Evolutionary conservation across 257 asterid species (phyloP), one percentile per base, ranked within the genome.

Genomic region (Capsicum chinense): DNA sequence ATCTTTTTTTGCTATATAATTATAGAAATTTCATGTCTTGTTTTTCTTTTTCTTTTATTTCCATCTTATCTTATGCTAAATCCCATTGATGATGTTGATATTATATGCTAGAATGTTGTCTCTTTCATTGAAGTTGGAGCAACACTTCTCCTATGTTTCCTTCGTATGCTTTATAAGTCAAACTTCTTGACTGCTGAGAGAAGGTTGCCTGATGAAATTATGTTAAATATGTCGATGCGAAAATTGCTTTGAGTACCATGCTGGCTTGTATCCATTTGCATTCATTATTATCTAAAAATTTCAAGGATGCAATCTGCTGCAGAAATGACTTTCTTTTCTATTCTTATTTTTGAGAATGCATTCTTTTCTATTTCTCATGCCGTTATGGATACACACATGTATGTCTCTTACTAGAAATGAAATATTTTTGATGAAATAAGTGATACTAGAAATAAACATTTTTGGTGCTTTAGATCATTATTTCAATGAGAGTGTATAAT

Each of bases 61-160:
- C 64, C 48, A 52, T 76, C 48, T 52, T 76, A 54, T 26, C 48
- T 52, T 52, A 13, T 26, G 48, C 26, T 54, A 54, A 54, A 76
- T 76, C 81, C 81, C 81, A 76, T 76, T 76, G 5, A 76, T 52
- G 48, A 52, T 54, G 63, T 63, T 76, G 81, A 76, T 21, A 74
- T 52, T 76, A 0, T 76, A 14, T 5, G 5, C 64, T 76, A 17
- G 44, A 39, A 39, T 76, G 81, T 52, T 76, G 81, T 26, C 63
- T 26, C 7, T 76, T 52, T 54, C 26, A 9, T 54, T n/a, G 14
- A 76, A 76, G 60, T 21, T 76, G 62, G 3, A 76, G 63, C 33
- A 16, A 39, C 52, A 48, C n/a, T 84, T 79, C 5, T 35, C 50
- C 47, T 57, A 64, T 33, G 59, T 66, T 64, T 52, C 47, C 5